Percentiles rank a stretch among this genome's conserved stretches.
Conservation (phyloP, 2,329 filamentous ascomycete species). For the Hypoxylon sp. region DNA sequence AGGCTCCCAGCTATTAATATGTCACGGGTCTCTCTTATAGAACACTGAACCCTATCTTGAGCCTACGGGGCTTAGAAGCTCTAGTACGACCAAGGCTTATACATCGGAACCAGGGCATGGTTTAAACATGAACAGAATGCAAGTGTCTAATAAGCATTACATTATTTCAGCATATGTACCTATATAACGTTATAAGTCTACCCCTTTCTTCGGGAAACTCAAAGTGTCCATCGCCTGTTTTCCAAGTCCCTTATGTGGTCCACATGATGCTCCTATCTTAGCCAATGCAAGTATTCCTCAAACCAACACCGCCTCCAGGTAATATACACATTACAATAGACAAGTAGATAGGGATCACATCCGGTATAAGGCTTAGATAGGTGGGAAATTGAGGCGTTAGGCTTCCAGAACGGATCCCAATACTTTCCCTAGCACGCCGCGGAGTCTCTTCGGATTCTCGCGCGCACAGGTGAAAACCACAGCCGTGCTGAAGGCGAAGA, state of each 20-base stretch:
- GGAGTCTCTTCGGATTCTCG: slow-evolving; percentile 72
- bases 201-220: background rate
- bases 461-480: slow-evolving; percentile 76
- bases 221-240: slow-evolving; percentile 5
- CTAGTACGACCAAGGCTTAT: background rate
- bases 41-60: background rate
- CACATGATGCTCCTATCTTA: slow-evolving; percentile 10
- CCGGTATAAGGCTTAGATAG: background rate
- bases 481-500: slow-evolving; percentile 76
- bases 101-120: background rate
- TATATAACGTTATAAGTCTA: background rate
- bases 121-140: background rate
- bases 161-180: background rate
- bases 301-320: background rate
- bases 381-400: slow-evolving; percentile 21
- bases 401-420: slow-evolving; percentile 63
- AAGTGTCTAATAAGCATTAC: background rate
- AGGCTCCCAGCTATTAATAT: background rate
- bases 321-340: slow-evolving; percentile 10
- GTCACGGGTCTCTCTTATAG: background rate
- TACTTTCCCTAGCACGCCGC: slow-evolving; percentile 76
- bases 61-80: background rate
- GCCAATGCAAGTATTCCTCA: slow-evolving; percentile 18
- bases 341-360: background rate
- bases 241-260: slow-evolving; percentile 10